A percentile compares a stretch with the other conserved stretches of the same genome.
Conservation (phyloP, 495 filamentous ascomycete genomes). For the Gamarada debralockiae region DNA sequence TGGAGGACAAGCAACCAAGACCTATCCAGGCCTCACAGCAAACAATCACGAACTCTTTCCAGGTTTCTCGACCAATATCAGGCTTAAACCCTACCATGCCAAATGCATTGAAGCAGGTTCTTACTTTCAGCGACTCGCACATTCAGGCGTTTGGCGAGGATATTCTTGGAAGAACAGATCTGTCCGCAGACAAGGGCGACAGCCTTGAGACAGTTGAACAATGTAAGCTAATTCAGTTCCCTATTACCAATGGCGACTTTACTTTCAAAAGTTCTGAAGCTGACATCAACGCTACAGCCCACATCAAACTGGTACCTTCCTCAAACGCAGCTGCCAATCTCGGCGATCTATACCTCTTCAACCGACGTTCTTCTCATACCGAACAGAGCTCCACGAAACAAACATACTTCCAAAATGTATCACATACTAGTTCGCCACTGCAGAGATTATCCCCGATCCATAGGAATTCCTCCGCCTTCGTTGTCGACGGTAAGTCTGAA, state of each 20-base stretch:
- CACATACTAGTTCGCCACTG: not conserved
- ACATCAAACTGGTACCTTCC: not conserved
- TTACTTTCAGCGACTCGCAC: constrained; percentile 12
- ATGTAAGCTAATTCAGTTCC: not conserved
- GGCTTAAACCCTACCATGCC: constrained; percentile 5
- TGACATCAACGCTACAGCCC: not conserved
- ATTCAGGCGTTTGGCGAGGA: not conserved
- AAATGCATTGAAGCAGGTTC: constrained; percentile 6
- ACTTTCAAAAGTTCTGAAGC: not conserved
- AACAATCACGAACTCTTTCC: not conserved
- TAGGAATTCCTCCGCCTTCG: not conserved
- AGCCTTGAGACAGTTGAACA: not conserved
- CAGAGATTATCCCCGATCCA: not conserved
- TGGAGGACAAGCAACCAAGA: not conserved
- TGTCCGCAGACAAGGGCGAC: not conserved
- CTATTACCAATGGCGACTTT: not conserved
- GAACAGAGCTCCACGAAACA: too few relatives aligned
- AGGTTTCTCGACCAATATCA: not conserved
- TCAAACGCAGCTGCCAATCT: not conserved
- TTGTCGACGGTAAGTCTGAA: not conserved
- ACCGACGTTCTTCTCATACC: not conserved
- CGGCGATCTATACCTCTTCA: not conserved
- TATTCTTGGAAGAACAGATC: not conserved
- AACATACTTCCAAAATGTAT: not conserved
- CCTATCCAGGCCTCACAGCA: not conserved